These are phyloP conservation scores for Tylopilus felleus DNA, from an alignment of 768 basidiomycete genomes.

Conservation along the genomic window DNA sequence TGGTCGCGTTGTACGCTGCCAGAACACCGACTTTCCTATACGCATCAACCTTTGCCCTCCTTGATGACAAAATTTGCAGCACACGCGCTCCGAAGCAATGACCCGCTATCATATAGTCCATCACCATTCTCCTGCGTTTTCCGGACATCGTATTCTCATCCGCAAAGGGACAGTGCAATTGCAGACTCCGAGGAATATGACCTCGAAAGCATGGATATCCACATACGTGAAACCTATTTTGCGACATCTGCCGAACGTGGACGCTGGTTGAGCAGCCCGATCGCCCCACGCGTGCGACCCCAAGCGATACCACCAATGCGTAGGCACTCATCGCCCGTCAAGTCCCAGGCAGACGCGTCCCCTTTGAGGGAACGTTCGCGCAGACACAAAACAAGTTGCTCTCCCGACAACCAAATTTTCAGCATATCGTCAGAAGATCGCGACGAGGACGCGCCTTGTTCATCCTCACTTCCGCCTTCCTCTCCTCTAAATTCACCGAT, in stretches of 20 bases:
- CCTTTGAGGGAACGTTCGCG: slow-evolving; percentile 1
- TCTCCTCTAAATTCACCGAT: slow-evolving; percentile 46
- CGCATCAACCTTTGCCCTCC: slow-evolving; percentile 15
- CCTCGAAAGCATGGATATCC: slow-evolving; percentile 33
- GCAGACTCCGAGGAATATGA: slow-evolving; percentile 28
- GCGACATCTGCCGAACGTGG: slow-evolving; percentile 57
- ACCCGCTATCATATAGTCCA: background rate
- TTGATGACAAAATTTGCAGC: slow-evolving; percentile 14
- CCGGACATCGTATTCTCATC: background rate
- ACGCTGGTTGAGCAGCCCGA: slow-evolving; percentile 52
- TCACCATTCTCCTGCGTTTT: background rate
- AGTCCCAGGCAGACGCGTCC: slow-evolving; percentile 3
- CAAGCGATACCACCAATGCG: slow-evolving; percentile 11
- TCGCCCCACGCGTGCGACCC: slow-evolving; percentile 26
- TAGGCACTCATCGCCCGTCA: slow-evolving; percentile 25
- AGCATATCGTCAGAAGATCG: slow-evolving; percentile 3
- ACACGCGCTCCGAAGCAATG: background rate
- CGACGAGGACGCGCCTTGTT: slow-evolving; percentile 19
- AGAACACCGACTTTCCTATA: background rate
- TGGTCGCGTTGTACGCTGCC: slow-evolving; percentile 2
- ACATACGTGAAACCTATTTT: slow-evolving; percentile 49
- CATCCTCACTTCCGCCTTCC: slow-evolving; percentile 36
- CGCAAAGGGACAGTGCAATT: slow-evolving; percentile 15
- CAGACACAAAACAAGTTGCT: background rate
- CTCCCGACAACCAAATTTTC: background rate